Evolutionary conservation across 1,284 basidiomycete species (phyloP).

Genomic region (Fomitopsis pinicola): DNA sequence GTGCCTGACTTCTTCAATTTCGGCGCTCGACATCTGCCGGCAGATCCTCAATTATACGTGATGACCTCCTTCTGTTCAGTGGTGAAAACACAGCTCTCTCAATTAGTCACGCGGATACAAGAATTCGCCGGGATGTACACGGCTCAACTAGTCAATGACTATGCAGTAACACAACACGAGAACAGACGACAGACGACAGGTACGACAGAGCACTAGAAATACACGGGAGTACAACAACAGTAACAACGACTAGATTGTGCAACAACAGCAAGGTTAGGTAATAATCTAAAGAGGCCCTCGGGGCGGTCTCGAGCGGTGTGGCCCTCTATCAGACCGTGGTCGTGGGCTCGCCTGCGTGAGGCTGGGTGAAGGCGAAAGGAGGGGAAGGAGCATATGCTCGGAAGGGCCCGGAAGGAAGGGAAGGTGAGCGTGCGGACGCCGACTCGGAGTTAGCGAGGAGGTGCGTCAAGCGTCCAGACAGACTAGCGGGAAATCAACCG

Average conservation of each 20-base stretch:
- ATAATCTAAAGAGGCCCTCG: neutral
- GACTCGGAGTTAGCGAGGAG: neutral
- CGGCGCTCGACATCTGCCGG: no score
- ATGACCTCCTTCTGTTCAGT: no score
- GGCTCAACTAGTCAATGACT: neutral
- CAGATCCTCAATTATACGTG: no score
- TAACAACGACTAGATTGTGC: neutral
- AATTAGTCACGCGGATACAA: neutral
- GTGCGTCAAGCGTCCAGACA: neutral
- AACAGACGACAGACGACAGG: neutral
- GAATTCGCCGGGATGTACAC: neutral
- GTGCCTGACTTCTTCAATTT: no score
- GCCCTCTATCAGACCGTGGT: no score
- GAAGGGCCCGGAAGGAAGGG: neutral
- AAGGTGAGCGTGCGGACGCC: neutral
- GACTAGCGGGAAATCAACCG: neutral
- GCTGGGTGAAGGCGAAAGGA: neutral
- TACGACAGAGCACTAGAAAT: neutral
- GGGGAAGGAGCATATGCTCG: neutral
- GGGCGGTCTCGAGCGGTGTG: no score
- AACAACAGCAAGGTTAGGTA: neutral
- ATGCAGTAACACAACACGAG: neutral
- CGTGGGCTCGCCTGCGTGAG: neutral
- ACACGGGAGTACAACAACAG: neutral
- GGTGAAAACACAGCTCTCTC: neutral